Evolutionary conservation across 2,329 filamentous ascomycete species (phyloP).

Genomic region (Claviceps cyperi): DNA sequence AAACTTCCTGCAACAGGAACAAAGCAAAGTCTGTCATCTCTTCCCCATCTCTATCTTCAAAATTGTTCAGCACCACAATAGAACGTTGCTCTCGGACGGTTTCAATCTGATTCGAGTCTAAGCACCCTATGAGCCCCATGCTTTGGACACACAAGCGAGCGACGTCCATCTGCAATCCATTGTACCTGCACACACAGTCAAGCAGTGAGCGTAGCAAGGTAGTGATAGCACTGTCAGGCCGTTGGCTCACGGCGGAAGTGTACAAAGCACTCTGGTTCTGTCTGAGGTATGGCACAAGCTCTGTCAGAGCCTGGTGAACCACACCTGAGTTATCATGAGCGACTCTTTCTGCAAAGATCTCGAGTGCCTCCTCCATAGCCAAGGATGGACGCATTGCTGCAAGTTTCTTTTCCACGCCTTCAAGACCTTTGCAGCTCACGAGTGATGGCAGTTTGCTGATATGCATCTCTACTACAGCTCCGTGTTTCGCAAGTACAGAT

Average conservation of each 20-base stretch:
- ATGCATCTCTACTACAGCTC: constrained; percentile 44
- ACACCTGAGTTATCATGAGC: constrained; percentile 76
- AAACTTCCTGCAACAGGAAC: constrained; percentile 70
- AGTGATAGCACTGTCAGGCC: constrained; percentile 61
- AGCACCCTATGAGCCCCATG: constrained; percentile 75
- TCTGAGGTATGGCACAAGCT: constrained; percentile 61
- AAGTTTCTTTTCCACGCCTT: constrained; percentile 52
- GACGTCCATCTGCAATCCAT: constrained; percentile 50
- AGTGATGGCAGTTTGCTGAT: constrained; percentile 70
- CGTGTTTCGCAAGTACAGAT: constrained; percentile 50
- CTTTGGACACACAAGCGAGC: constrained; percentile 63
- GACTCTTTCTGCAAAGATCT: constrained; percentile 52
- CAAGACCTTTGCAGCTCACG: constrained; percentile 51
- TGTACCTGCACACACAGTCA: constrained; percentile 74
- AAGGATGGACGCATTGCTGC: constrained; percentile 41
- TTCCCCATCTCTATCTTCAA: constrained; percentile 55
- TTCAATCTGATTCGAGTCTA: constrained; percentile 85
- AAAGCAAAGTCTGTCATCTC: constrained; percentile 80
- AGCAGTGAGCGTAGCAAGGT: constrained; percentile 63
- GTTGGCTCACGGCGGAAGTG: constrained; percentile 65
- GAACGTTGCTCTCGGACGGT: constrained; percentile 61
- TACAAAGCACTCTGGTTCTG: constrained; percentile 66
- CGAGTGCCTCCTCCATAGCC: constrained; percentile 4
- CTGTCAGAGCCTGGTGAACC: constrained; percentile 64
- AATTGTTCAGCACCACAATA: constrained; percentile 82